phyloP scores from a whole-genome alignment of 768 basidiomycete genomes.

The Boletus sensibilis region DNA sequence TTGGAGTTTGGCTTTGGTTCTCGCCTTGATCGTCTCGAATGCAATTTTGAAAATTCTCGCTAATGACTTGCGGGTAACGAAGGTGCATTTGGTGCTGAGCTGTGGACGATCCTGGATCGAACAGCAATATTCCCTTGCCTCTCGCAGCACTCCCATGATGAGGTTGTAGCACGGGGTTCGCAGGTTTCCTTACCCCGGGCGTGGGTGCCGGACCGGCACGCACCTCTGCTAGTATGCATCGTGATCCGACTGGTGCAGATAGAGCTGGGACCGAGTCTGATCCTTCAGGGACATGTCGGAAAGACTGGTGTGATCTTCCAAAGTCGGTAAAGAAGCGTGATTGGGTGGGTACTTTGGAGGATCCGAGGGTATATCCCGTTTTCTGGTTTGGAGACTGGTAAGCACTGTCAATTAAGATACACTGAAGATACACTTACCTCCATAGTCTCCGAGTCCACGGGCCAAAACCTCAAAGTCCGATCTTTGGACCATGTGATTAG shows the following conservation, averaged over 20 bases:
- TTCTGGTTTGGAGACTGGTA: conserved; percentile 36
- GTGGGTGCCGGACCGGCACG: conserved; percentile 48
- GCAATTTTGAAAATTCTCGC: conserved; percentile 13
- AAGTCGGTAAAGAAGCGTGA: conserved; percentile 17
- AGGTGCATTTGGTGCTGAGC: conserved; percentile 30
- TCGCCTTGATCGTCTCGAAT: conserved; percentile 17
- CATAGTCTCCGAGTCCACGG: conserved; percentile 68
- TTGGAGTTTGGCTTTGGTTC: background rate
- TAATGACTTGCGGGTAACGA: conserved; percentile 28
- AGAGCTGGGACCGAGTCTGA: conserved; percentile 43
- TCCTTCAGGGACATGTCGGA: conserved; percentile 52
- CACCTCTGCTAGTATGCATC: conserved; percentile 69
- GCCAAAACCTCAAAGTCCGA: conserved; percentile 89
- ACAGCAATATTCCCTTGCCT: conserved; percentile 26
- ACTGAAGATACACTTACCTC: conserved; percentile 43
- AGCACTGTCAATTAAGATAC: conserved; percentile 2
- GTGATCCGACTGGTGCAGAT: conserved; percentile 66
- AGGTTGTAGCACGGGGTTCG: conserved; percentile 33
- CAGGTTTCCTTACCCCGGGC: conserved; percentile 15
- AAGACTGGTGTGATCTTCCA: conserved; percentile 41
- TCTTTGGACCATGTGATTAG: conserved; percentile 87
- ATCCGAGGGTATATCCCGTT: conserved; percentile 44
- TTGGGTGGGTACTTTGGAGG: conserved; percentile 27
- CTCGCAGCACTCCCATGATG: conserved; percentile 35
- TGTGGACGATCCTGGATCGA: conserved; percentile 37